A percentile compares a stretch with the other conserved stretches of the same genome.
phyloP scores from a whole-genome alignment of 169 alveolate genomes.

The Eimeria tenella region DNA sequence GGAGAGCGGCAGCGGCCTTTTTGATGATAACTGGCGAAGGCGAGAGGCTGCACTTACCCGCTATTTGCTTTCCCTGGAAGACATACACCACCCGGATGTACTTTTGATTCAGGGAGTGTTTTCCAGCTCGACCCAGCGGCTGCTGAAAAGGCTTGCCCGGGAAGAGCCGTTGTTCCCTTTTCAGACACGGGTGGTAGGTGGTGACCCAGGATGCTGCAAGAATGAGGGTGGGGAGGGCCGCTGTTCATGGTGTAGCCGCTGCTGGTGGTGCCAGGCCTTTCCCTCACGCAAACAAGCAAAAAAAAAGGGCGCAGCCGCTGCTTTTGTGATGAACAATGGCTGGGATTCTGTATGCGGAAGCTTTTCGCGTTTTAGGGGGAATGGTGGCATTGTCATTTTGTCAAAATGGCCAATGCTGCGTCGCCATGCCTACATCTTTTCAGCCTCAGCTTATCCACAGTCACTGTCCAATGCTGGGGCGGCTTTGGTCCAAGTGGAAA shows the following conservation, averaged over 20 bases:
- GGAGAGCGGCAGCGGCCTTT: slow-evolving; percentile 71
- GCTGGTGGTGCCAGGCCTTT: slow-evolving; percentile 69
- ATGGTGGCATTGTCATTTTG: slow-evolving; percentile 84
- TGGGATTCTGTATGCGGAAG: slow-evolving; percentile 80
- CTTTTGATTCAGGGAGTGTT: slow-evolving; percentile 77
- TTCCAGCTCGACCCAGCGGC: slow-evolving; percentile 52
- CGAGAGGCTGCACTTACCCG: slow-evolving; percentile 75
- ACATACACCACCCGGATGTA: slow-evolving; percentile 72
- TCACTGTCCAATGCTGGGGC: slow-evolving; percentile 88
- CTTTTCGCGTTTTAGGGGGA: slow-evolving; percentile 69
- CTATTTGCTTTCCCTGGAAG: slow-evolving; percentile 63
- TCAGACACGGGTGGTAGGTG: slow-evolving; percentile 75
- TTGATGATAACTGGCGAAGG: slow-evolving; percentile 76
- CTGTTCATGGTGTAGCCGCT: slow-evolving; percentile 63
- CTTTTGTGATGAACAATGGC: slow-evolving; percentile 13
- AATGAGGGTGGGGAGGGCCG: slow-evolving; percentile 40
- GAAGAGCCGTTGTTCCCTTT: slow-evolving; percentile 68
- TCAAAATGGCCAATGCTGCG: slow-evolving; percentile 83
- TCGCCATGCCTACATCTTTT: slow-evolving; percentile 83
- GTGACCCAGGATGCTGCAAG: slow-evolving; percentile 63
- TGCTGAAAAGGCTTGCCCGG: slow-evolving; percentile 32
- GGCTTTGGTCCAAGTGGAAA: slow-evolving; percentile 82
- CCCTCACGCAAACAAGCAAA: slow-evolving; percentile 24
- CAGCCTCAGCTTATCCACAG: slow-evolving; percentile 82
- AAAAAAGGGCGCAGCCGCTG: background rate